phyloP scores from a whole-genome alignment of 2,329 filamentous ascomycete species.

The Dactylellina cionopaga region DNA sequence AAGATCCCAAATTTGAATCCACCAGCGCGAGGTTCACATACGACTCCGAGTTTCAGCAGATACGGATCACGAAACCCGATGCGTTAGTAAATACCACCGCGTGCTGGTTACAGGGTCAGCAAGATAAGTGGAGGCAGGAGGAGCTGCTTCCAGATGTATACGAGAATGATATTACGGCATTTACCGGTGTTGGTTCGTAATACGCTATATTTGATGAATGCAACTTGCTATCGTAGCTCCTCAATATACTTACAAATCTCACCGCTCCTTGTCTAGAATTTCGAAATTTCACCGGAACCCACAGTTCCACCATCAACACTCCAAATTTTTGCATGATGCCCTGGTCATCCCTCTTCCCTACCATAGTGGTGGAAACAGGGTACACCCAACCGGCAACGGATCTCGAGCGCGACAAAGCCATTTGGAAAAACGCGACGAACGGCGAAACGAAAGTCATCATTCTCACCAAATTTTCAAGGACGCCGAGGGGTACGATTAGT shows the following conservation, averaged over 20 bases:
- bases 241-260: no score
- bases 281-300: constrained; percentile 1
- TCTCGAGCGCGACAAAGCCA: constrained; percentile 36
- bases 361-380: constrained; percentile 32
- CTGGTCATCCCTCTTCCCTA: constrained; percentile 30
- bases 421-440: constrained; percentile 34
- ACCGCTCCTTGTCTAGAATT: constrained; percentile 29
- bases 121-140: constrained; percentile 2
- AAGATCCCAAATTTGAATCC: not conserved
- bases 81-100: constrained; percentile 20
- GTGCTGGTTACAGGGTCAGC: constrained; percentile 17
- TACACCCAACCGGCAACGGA: constrained; percentile 22
- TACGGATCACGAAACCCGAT: constrained; percentile 20
- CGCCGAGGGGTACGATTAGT: constrained; percentile 13
- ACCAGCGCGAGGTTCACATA: constrained; percentile 22
- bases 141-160: not conserved
- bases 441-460: constrained; percentile 31
- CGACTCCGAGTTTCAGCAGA: constrained; percentile 19
- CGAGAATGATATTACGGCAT: constrained; percentile 19
- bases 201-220: no score
- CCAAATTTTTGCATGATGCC: constrained; percentile 25
- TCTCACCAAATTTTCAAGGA: constrained; percentile 21
- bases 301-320: not conserved
- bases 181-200: constrained; percentile 23
- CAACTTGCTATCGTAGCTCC: no score